Base-by-base conservation (phyloP, 805 yeast species). In the Saccharomycopsis javanensis region DNA sequence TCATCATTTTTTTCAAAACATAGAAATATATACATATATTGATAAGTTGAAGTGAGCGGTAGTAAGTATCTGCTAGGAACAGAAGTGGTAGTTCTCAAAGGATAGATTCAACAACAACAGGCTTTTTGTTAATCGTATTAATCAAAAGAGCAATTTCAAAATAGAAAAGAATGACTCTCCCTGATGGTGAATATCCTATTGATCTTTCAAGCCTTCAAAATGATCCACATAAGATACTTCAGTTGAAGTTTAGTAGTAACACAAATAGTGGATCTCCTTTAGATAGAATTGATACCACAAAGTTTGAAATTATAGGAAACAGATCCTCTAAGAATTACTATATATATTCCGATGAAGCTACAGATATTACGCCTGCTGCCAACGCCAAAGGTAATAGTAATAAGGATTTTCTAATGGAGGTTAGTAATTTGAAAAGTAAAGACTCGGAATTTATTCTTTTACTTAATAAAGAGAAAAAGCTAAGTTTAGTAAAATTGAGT, bases 121-220 rank as follows among this genome's bases (percentile, higher is more conserved):
- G n/a, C n/a, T n/a, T n/a, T n/a, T n/a, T n/a, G n/a, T n/a, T n/a
- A n/a, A n/a, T n/a, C 5, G 45, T 16, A 37, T 16, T 16, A 20
- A 10, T 2, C 13, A 42, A 8, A 1, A 15, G 15, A 42, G 20
- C 4, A 6, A 2, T 35, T n/a, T 35, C 46, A 20, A 11, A 42
- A 42, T 4, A 3, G 6, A 20, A 42, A 23, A 18, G 16, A 42
- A 42, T 42, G 48, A 42, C 18, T 23, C 52, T 57, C 25, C 55
- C 57, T 11, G 60, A 57, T 50, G 60, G 60, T 2, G 60, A 57
- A 53, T 57, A 57, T 31, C 58, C 55, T 11, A 51, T 57, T 13
- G 60, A 57, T 25, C 20, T 57, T 8, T 50, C 57, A 1, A 20
- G 5, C 13, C 48, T 42, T 10, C 28, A n/a, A 18, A 42, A 10